These are phyloP conservation scores for Melastoma candidum DNA, from an alignment of 441 rosid species.

Conservation along the genomic window DNA sequence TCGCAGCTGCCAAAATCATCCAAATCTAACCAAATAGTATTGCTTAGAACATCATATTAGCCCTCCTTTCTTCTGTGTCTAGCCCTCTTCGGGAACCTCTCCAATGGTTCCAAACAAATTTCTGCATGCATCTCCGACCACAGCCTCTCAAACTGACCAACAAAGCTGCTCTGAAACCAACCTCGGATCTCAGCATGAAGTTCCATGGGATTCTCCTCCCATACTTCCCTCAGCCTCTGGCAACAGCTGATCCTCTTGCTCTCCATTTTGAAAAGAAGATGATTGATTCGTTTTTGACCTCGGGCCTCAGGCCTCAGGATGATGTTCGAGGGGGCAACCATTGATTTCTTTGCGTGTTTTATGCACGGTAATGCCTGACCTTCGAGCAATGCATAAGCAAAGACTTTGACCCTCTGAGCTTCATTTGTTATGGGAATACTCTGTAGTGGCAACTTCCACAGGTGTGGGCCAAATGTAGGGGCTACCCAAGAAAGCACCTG, in stretches of 20 bases:
- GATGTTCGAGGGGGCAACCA: constrained; percentile 54
- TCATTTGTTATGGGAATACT: constrained; percentile 23
- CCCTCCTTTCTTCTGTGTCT: constrained; percentile 21
- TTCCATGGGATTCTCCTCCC: constrained; percentile 39
- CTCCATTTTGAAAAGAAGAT: constrained; percentile 42
- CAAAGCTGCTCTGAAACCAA: constrained; percentile 70
- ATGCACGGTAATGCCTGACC: constrained; percentile 80
- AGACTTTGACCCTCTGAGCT: constrained; percentile 33
- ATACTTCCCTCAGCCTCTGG: constrained; percentile 35
- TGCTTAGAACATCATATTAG: neutral
- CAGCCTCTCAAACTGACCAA: constrained; percentile 31
- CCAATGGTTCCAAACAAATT: constrained; percentile 26
- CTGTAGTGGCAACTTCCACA: constrained; percentile 66
- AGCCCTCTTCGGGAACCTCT: constrained; percentile 22
- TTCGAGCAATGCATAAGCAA: constrained; percentile 67
- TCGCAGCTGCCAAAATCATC: too few species aligned
- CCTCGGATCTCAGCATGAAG: constrained; percentile 42
- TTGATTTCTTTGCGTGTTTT: constrained; percentile 24
- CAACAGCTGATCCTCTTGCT: constrained; percentile 35
- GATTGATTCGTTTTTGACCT: constrained; percentile 56
- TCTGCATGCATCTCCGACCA: constrained; percentile 62
- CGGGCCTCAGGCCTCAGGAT: constrained; percentile 47
- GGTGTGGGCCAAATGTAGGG: constrained; percentile 59
- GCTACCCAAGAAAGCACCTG: constrained; percentile 41
- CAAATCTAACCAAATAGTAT: too few species aligned